Percentiles rank a stretch among this genome's conserved stretches.
Conservation (phyloP, 73 alveolate species). For the Tetrahymena elliotti region DNA sequence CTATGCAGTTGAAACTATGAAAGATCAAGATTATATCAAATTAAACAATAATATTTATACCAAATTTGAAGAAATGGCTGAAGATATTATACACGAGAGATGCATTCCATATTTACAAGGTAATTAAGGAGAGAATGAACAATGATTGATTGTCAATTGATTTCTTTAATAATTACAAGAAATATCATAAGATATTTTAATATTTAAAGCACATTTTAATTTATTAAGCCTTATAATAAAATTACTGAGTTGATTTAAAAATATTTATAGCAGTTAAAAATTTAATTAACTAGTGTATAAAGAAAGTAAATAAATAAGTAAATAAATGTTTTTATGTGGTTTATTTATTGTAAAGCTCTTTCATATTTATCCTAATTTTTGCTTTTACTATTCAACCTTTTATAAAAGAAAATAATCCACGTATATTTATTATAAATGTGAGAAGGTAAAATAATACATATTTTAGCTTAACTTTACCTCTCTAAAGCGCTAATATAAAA, state of each 20-base stretch:
- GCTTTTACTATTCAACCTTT: not conserved
- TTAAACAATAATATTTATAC: not conserved
- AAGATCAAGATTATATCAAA: not conserved
- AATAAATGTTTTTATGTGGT: no score
- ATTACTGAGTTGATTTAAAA: no score
- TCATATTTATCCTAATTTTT: no score
- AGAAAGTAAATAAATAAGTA: not conserved
- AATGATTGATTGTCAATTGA: not conserved
- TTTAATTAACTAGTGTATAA: not conserved
- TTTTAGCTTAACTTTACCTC: not conserved
- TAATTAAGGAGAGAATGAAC: not conserved
- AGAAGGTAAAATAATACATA: not conserved
- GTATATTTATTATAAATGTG: not conserved
- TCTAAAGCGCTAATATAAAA: not conserved
- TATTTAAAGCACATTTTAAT: not conserved
- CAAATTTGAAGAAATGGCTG: not conserved
- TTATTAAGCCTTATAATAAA: not conserved
- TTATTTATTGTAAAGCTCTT: not conserved
- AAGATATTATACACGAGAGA: not conserved
- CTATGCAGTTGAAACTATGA: not conserved
- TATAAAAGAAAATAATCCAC: not conserved
- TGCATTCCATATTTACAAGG: not conserved
- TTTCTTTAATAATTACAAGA: not conserved
- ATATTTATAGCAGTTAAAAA: not conserved
- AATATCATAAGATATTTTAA: not conserved